These are phyloP conservation scores for Lactarius akahatsu DNA, from an alignment of 768 basidiomycete species.

Conservation along the genomic window DNA sequence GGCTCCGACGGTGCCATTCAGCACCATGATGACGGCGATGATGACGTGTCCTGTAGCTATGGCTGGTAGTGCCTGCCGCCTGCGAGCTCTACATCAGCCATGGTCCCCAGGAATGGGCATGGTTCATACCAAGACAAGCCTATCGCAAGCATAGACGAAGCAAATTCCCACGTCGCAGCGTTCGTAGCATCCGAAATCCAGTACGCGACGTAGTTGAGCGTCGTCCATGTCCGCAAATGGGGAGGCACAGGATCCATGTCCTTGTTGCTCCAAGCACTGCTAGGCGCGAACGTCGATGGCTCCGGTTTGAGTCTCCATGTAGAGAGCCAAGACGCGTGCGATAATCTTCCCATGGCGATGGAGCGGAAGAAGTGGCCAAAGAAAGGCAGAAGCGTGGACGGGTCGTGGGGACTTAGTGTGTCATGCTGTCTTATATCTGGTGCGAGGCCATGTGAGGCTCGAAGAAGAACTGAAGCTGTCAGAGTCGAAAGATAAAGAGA, in stretches of 20 bases:
- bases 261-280: slow-evolving; percentile 62
- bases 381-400: background rate
- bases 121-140: slow-evolving; percentile 63
- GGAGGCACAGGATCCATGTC: slow-evolving; percentile 77
- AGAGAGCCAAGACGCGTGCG: slow-evolving; percentile 29
- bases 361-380: background rate
- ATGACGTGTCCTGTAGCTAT: slow-evolving; percentile 73
- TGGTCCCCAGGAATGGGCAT: background rate
- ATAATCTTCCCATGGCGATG: slow-evolving; percentile 5
- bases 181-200: slow-evolving; percentile 43
- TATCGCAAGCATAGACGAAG: slow-evolving; percentile 70
- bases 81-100: slow-evolving; percentile 30
- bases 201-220: slow-evolving; percentile 64
- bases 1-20: slow-evolving; percentile 78
- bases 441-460: background rate
- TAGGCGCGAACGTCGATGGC: slow-evolving; percentile 56
- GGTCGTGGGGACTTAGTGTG: background rate
- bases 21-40: slow-evolving; percentile 69
- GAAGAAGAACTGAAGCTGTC: background rate
- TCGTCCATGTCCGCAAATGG: slow-evolving; percentile 61
- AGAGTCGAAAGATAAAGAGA: too few species aligned
- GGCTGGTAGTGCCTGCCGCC: slow-evolving; percentile 65
- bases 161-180: slow-evolving; percentile 51
- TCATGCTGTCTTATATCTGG: background rate
- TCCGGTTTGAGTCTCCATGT: slow-evolving; percentile 54